Percentiles rank a stretch among this genome's conserved stretches.
These are phyloP conservation scores for Euphorbia lathyris DNA, from an alignment of 345 rosid genomes.

Conservation along the genomic window DNA sequence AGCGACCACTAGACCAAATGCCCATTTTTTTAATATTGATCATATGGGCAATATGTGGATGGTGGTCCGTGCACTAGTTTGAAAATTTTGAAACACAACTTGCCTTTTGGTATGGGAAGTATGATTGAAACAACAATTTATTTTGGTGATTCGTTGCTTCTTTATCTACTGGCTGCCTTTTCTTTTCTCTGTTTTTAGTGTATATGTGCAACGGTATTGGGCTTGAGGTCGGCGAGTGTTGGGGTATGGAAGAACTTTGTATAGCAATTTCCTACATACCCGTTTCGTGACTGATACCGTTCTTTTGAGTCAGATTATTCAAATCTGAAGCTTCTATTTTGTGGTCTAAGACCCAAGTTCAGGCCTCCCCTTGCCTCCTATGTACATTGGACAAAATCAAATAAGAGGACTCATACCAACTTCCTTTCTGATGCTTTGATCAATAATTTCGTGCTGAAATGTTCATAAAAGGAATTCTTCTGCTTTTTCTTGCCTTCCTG, in stretches of 20 bases:
- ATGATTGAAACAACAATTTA: background rate
- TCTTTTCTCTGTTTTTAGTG: too few relatives aligned
- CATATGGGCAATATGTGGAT: background rate
- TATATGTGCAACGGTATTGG: too few relatives aligned
- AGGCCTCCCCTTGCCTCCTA: background rate
- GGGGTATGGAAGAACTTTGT: background rate
- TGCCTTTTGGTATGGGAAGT: background rate
- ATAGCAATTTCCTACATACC: background rate
- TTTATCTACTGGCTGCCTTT: too few relatives aligned
- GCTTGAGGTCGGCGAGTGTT: too few relatives aligned
- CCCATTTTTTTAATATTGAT: constrained; percentile 5
- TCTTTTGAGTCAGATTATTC: background rate
- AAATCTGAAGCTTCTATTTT: background rate
- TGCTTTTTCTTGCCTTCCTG: background rate
- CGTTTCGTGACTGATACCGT: background rate
- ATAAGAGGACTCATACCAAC: background rate
- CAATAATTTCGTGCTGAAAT: background rate
- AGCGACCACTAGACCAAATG: constrained; percentile 86
- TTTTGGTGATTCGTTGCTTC: background rate
- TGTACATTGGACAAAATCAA: background rate
- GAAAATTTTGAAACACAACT: background rate
- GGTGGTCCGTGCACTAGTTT: too few relatives aligned
- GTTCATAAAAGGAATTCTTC: too few relatives aligned
- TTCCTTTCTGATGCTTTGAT: background rate
- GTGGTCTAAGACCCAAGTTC: background rate